phyloP scores from a whole-genome alignment of 345 rosid genomes.

The Camelina laxa region DNA sequence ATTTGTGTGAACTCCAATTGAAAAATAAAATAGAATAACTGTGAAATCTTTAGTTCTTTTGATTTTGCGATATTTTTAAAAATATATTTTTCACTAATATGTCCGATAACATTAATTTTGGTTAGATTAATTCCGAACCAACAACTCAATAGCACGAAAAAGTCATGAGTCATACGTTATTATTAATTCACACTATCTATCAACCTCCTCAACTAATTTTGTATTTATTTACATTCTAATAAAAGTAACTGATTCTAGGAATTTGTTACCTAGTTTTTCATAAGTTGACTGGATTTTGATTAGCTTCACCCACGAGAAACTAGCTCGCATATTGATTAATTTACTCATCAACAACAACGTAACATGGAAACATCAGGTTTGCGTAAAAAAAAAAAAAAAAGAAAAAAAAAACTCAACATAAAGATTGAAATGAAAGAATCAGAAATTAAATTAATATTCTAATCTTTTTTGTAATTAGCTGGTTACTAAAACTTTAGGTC shows the following conservation, averaged over 20 bases:
- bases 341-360: background rate
- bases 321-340: background rate
- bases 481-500: background rate
- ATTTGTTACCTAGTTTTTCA: background rate
- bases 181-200: constrained; percentile 14
- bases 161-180: constrained; percentile 20
- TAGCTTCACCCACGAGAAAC: background rate
- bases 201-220: constrained; percentile 4
- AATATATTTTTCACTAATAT: too few species aligned
- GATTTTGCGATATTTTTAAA: background rate
- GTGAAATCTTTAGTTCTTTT: too few species aligned
- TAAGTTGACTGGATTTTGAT: background rate
- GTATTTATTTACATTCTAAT: background rate
- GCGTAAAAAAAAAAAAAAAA: background rate
- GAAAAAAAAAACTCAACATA: background rate
- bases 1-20: too few species aligned
- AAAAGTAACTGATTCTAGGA: background rate
- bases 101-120: background rate
- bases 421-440: too few species aligned
- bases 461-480: too few species aligned
- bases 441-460: too few species aligned
- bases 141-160: constrained; percentile 23
- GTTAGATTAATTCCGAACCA: constrained; percentile 4
- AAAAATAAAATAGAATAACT: too few species aligned
- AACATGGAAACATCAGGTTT: constrained; percentile 16